These are phyloP conservation scores for Holtermannia corniformis DNA, from an alignment of 768 basidiomycete genomes.

Conservation along the genomic window DNA sequence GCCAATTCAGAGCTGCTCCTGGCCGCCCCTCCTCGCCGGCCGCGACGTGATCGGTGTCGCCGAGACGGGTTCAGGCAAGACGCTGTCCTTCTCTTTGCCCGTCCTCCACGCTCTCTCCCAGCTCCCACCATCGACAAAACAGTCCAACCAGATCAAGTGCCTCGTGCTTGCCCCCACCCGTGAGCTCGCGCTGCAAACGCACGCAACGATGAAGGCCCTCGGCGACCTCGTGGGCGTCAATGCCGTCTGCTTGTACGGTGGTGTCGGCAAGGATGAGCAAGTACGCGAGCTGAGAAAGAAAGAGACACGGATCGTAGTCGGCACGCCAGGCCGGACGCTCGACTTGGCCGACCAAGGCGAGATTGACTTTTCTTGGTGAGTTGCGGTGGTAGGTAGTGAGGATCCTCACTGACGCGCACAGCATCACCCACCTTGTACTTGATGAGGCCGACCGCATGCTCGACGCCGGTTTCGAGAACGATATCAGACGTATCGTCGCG, in stretches of 20 bases:
- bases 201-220: constrained; percentile 65
- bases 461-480: constrained; percentile 97
- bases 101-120: constrained; percentile 58
- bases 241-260: constrained; percentile 85
- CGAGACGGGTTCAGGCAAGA: constrained; percentile 90
- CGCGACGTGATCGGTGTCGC: constrained; percentile 83
- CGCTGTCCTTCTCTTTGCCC: constrained; percentile 89
- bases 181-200: constrained; percentile 91
- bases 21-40: constrained; percentile 71
- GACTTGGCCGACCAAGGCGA: constrained; percentile 83
- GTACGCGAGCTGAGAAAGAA: constrained; percentile 55
- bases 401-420: constrained; percentile 30
- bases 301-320: constrained; percentile 68
- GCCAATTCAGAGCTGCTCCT: constrained; percentile 89
- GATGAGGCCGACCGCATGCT: constrained; percentile 99
- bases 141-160: constrained; percentile 37
- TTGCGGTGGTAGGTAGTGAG: constrained; percentile 6
- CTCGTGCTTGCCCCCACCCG: constrained; percentile 90
- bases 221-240: constrained; percentile 62
- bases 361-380: constrained; percentile 68
- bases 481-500: constrained; percentile 81
- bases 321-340: constrained; percentile 86
- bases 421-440: constrained; percentile 81
- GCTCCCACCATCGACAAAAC: constrained; percentile 29
- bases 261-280: constrained; percentile 83